These are phyloP conservation scores for Hyphopichia fennica DNA, from an alignment of 1,139 yeast genomes.

Conservation along the genomic window DNA sequence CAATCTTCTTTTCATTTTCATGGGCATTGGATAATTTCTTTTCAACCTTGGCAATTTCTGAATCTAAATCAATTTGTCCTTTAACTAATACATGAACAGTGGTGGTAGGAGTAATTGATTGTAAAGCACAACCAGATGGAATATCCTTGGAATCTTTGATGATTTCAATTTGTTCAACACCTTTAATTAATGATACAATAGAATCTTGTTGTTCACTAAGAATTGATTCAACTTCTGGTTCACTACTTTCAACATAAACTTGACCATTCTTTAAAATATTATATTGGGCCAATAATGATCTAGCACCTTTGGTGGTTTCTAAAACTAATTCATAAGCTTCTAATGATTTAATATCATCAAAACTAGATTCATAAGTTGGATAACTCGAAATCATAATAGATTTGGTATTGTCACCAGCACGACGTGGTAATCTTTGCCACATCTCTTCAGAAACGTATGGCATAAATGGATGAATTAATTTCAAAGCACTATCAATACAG, in stretches of 20 bases:
- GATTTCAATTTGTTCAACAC: constrained; percentile 71
- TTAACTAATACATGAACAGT: constrained; percentile 89
- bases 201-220: constrained; percentile 75
- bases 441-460: constrained; percentile 95
- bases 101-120: constrained; percentile 75
- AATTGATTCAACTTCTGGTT: constrained; percentile 48
- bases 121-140: constrained; percentile 89
- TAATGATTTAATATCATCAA: constrained; percentile 63
- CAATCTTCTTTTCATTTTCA: constrained; percentile 45
- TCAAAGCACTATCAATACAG: constrained; percentile 87
- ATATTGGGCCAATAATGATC: constrained; percentile 90
- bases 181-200: constrained; percentile 87
- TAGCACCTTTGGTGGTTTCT: constrained; percentile 86
- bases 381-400: constrained; percentile 80
- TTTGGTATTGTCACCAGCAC: constrained; percentile 64
- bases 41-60: constrained; percentile 80
- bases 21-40: constrained; percentile 68
- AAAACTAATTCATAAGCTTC: constrained; percentile 79
- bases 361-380: constrained; percentile 68
- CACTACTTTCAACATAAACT: constrained; percentile 71
- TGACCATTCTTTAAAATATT: constrained; percentile 85
- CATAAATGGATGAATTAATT: constrained; percentile 96
- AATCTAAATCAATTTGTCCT: constrained; percentile 91
- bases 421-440: constrained; percentile 97
- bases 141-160: constrained; percentile 48